Evolutionary conservation across 1,139 yeast species (phyloP), one percentile per base, ranked within the genome.

Genomic region (Hanseniaspora uvarum): DNA sequence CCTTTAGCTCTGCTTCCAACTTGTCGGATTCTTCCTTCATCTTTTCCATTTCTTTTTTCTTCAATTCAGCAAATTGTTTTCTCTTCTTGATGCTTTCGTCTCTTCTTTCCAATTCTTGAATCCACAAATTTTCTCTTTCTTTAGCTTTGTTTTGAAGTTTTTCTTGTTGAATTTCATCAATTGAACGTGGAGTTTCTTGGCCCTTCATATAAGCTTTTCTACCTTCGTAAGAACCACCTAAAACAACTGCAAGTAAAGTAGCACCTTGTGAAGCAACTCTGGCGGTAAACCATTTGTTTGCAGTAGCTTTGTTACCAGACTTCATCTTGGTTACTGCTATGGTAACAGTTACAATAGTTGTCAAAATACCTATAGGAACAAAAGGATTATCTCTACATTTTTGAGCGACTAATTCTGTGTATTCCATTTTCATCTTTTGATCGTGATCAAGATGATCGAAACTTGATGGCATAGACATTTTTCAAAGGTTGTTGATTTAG

Each of bases 221-320:
- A 11, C 45, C 40, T 19, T 41, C 37, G 16, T 49, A 49, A n/a
- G 45, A 23, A 21, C 47, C 41, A 21, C 96, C 96, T 14, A 79
- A 80, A 2, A 88, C 84, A 56, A 88, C 72, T 0, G 96, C 95
- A 8, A 80, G 80, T 54, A 88, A 72, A 0, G 96, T 88, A 56
- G 83, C 77, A 12, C 85, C 85, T 68, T 88, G 97, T 62, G 87
- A 75, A 0, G 80, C 94, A 49, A 88, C 89, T 72, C 96, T 83
- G 79, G 88, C 86, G 61, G 92, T 77, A 72, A 86, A 88, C 79
- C 86, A 88, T 55, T 78, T 76, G 69, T 88, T 95, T 0, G 96
- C 94, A 57, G 79, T 79, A 55, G 74, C 71, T 59, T 82, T 77
- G 62, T 86, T 81, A 26, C 96, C 95, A 36, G 75, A 70, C 61